Evolutionary conservation across 1,139 yeast species (phyloP), one percentile per base, ranked within the genome.

Genomic region (Trichomonascaceae sp.): DNA sequence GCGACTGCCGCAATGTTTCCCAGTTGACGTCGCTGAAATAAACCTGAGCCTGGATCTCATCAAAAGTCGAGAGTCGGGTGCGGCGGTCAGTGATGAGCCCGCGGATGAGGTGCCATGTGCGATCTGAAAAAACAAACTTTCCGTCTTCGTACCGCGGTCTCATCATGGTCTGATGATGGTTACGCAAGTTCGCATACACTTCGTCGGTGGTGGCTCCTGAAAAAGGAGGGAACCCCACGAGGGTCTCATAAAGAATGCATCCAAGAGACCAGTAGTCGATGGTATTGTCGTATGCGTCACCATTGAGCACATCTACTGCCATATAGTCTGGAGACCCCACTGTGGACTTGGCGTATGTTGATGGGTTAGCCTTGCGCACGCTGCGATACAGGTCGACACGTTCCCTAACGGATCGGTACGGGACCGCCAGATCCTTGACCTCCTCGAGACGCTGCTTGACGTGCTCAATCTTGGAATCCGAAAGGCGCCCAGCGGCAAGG

Each of bases 191-290:
- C 46, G 87, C 74, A 58, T 92, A 92, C 0, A 98, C 89, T 56
- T 92, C 98, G 50, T 89, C 94, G 33, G 89, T 82, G 32, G 82
- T 74, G 27, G 87, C 74, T 1, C 98, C 99, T 30, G 94, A 78
- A 53, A 92, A 92, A 30, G 99, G 99, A 2, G 99, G 94, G 57
- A 82, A 92, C 1, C 97, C 96, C 35, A 85, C 82, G 48, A 87
- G 69, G 41, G 94, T 81, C 57, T 87, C 97, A 52, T 80, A 87
- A 17, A 87, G 64, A 73, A 82, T 82, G 57, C 98, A 92, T 2
- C 98, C 99, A 36, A 92, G 67, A 0, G 97, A 87, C 99, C 99
- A 92, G 57, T 92, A 92, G 62, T 92, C 99, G 41, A 92, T 93
- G 14, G 98, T 87, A 54, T 78, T 87, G 54, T 92, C 95, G 56